Conservation (phyloP, 768 basidiomycete species). For the Mycena rebaudengoi region DNA sequence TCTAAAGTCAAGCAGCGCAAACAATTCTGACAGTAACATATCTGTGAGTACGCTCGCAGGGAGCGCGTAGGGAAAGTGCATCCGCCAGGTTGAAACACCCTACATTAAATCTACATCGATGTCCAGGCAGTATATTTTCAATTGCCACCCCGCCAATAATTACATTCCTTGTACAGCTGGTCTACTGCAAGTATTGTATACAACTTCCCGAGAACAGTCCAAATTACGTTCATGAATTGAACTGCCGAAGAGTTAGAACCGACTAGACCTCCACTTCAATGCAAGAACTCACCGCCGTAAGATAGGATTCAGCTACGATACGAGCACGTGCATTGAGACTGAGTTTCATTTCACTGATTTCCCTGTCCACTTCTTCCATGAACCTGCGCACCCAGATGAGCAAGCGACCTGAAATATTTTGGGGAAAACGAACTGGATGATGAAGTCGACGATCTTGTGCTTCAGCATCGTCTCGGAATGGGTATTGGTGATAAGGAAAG, state of each 20-base stretch:
- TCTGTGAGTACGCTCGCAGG: no score
- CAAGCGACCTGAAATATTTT: conserved; percentile 15
- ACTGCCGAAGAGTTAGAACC: conserved; percentile 34
- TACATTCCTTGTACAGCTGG: conserved; percentile 26
- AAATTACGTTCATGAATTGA: conserved; percentile 44
- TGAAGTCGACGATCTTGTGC: conserved; percentile 99
- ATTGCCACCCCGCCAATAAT: conserved; percentile 1
- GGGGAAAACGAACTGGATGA: conserved; percentile 81
- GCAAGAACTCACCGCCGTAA: conserved; percentile 75
- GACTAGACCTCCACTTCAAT: background rate
- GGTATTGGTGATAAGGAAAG: conserved; percentile 96
- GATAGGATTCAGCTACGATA: conserved; percentile 96
- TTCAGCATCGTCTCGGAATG: conserved; percentile 99
- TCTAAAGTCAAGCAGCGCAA: background rate
- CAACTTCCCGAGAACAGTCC: conserved; percentile 14
- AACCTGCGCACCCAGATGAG: conserved; percentile 62
- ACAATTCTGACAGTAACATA: no score
- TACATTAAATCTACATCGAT: background rate
- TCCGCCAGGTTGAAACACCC: no score
- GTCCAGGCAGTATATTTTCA: background rate
- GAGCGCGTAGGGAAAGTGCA: no score
- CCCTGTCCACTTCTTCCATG: conserved; percentile 99
- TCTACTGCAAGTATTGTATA: conserved; percentile 15
- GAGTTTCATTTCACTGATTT: conserved; percentile 99
- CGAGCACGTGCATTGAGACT: conserved; percentile 95